These are phyloP conservation scores for Pholiota adiposa DNA, from an alignment of 1,284 basidiomycete species.

Conservation along the genomic window DNA sequence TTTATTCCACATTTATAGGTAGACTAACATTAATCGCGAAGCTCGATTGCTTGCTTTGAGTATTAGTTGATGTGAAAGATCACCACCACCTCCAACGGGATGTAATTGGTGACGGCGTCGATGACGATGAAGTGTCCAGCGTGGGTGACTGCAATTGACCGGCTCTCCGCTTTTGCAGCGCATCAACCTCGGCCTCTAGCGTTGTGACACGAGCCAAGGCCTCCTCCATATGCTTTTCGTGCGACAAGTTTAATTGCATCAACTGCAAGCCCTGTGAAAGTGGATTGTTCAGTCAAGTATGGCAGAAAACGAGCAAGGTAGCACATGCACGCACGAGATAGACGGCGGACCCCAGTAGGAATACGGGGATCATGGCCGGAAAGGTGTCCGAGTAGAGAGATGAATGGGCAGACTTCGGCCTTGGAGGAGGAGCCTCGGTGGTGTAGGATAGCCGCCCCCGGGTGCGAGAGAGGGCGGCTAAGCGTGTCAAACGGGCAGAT, in stretches of 20 bases:
- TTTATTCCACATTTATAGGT: slow-evolving; percentile 4
- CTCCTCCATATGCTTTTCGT: slow-evolving; percentile 72
- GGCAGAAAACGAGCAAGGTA: too few relatives aligned
- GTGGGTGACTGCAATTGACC: slow-evolving; percentile 4
- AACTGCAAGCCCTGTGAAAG: slow-evolving; percentile 62
- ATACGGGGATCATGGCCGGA: slow-evolving; percentile 78
- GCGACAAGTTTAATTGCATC: slow-evolving; percentile 60
- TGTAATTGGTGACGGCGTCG: slow-evolving; percentile 1
- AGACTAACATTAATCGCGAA: slow-evolving; percentile 8
- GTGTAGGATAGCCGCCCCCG: slow-evolving; percentile 13
- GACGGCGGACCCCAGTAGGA: slow-evolving; percentile 74
- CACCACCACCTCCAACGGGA: slow-evolving; percentile 16
- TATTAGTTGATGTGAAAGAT: slow-evolving; percentile 6
- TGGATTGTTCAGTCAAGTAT: background rate
- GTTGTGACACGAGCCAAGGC: slow-evolving; percentile 51
- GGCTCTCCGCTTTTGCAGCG: slow-evolving; percentile 33
- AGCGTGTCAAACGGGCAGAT: background rate
- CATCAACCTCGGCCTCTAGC: slow-evolving; percentile 65
- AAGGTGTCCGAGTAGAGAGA: slow-evolving; percentile 68
- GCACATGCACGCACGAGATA: slow-evolving; percentile 58
- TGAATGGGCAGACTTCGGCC: slow-evolving; percentile 53
- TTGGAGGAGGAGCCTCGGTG: slow-evolving; percentile 12
- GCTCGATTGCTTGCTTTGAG: slow-evolving; percentile 4
- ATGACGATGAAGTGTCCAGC: background rate
- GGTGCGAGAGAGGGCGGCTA: slow-evolving; percentile 8